Base-by-base conservation (phyloP, 2,329 filamentous ascomycete genomes). In the Aspergillus persii region DNA sequence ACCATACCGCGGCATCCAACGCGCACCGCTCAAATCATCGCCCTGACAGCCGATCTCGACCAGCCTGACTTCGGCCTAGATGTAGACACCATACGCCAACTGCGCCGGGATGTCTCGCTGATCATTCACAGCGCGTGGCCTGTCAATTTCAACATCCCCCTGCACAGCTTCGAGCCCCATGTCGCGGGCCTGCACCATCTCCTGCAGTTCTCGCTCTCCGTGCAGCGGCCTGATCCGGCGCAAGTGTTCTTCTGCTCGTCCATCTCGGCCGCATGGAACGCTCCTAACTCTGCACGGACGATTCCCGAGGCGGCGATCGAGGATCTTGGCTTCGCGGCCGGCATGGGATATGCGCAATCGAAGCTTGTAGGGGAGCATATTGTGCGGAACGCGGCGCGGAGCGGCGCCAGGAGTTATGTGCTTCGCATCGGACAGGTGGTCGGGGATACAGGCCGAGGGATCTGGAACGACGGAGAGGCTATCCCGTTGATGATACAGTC, bases 101-200 rank as follows among this genome's bases (percentile, higher is more conserved):
- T 53, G 29, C 50, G 15, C 15, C 15, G 6, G 8, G 15, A 18
- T 15, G 50, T 53, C 15, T 36, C 7, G 63, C 73, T 2, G 68
- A 73, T 4, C 63, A 71, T 51, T 5, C 66, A 1, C 3, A 58
- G 67, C 18, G 54, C 60, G 1, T 63, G 70, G 23, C 64, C 65
- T 1, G 64, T 63, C 4, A 83, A 81, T 57, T 68, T 85, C 41
- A 73, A 75, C 4, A 62, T 85, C 1, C 78, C 77, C 51, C 77
- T 79, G 47, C 72, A 77, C 39, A 71, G 88, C 12, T 77, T 78
- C 5, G 71, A 83, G 6, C 44, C 71, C 1, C 68, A 74, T 5
- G 77, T 88, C 1, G 15, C 15, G 11, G 85, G 85, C 1, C 70
- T 88, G 2, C 66, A 74, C 65, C 4, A 68, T 71, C 8, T 82